These are phyloP conservation scores for Ganoderma resinaceum DNA, from an alignment of 1,284 basidiomycete species.

Conservation along the genomic window DNA sequence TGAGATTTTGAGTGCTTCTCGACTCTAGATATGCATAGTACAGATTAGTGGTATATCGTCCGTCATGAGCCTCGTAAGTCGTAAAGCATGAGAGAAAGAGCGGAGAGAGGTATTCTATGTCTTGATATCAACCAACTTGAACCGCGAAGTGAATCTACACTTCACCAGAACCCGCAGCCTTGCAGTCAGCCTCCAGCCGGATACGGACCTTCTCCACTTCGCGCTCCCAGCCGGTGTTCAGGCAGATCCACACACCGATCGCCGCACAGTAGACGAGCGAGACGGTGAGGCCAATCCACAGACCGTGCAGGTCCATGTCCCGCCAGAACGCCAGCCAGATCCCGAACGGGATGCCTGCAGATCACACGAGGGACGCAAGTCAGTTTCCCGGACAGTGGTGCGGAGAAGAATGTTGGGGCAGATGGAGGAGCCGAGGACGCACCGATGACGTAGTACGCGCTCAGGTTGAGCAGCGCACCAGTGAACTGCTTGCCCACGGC, in stretches of 20 bases:
- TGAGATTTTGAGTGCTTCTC: too few species aligned
- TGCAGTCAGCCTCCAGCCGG: slow-evolving; percentile 47
- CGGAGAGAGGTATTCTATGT: too few species aligned
- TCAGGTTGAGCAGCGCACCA: slow-evolving; percentile 72
- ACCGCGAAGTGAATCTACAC: not conserved
- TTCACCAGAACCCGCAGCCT: slow-evolving; percentile 6
- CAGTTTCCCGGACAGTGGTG: not conserved
- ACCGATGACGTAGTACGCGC: slow-evolving; percentile 73
- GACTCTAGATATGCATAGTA: too few species aligned
- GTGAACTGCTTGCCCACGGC: slow-evolving; percentile 79
- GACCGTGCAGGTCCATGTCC: slow-evolving; percentile 58
- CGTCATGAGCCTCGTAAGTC: too few species aligned
- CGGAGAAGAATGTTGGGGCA: not conserved
- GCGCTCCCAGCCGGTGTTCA: slow-evolving; percentile 66
- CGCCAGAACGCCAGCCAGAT: slow-evolving; percentile 67
- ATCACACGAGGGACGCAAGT: not conserved
- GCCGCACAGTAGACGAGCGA: slow-evolving; percentile 62
- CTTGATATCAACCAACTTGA: not conserved
- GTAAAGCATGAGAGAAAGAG: too few species aligned
- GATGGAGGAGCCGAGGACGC: slow-evolving; percentile 6
- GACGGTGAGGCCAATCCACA: slow-evolving; percentile 74
- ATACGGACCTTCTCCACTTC: slow-evolving; percentile 66
- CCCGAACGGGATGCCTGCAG: slow-evolving; percentile 65
- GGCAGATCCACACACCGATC: slow-evolving; percentile 56
- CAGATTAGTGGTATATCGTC: too few species aligned